phyloP scores from a whole-genome alignment of 371 early-diverging fungal genomes.

The Mucor ambiguus region DNA sequence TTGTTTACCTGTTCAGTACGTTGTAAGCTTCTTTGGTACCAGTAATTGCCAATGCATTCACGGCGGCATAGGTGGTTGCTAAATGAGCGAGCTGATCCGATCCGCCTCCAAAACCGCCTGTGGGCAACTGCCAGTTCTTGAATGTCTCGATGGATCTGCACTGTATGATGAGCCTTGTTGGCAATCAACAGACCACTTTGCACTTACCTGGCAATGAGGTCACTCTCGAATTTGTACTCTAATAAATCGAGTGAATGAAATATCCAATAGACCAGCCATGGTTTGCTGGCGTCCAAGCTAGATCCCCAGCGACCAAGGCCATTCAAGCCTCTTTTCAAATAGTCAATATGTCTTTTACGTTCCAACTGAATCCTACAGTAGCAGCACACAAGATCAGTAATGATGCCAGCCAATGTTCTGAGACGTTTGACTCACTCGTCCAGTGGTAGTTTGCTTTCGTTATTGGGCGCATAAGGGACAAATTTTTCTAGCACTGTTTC shows the following conservation, averaged over 20 bases:
- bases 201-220: constrained; percentile 48
- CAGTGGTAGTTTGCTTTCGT: constrained; percentile 22
- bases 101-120: constrained; percentile 91
- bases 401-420: no score
- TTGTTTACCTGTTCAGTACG: constrained; percentile 58
- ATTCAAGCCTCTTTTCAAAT: constrained; percentile 52
- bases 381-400: neutral
- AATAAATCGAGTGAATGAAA: constrained; percentile 83
- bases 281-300: constrained; percentile 84
- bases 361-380: constrained; percentile 47
- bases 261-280: constrained; percentile 94
- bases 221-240: constrained; percentile 47
- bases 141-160: constrained; percentile 67
- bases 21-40: constrained; percentile 76
- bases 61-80: constrained; percentile 87
- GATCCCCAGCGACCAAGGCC: constrained; percentile 64
- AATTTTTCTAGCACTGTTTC: constrained; percentile 37
- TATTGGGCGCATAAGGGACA: constrained; percentile 39
- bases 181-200: neutral
- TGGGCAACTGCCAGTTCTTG: constrained; percentile 63
- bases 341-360: constrained; percentile 61
- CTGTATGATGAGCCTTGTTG: neutral
- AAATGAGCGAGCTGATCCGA: constrained; percentile 80
- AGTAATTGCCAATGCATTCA: constrained; percentile 73
- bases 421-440: constrained; percentile 23